Conservation (phyloP, 2,329 filamentous ascomycete genomes). For the Trichoderma atroviride region DNA sequence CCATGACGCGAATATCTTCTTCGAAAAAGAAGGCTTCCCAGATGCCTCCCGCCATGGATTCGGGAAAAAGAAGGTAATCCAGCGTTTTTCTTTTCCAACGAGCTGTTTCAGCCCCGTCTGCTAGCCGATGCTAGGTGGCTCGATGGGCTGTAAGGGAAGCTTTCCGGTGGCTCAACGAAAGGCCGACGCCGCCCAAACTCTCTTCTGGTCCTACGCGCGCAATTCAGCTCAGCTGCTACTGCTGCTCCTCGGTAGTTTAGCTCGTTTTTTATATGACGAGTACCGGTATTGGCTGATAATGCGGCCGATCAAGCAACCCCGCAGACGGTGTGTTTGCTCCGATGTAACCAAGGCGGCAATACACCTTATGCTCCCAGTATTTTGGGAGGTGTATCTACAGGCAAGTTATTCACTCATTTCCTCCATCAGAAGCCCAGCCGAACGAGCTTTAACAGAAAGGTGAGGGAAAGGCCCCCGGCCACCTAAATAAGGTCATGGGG, state of each 20-base stretch:
- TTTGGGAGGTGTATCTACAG: not conserved
- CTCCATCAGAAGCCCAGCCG: not conserved
- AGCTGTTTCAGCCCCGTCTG: not conserved
- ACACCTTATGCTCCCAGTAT: not conserved
- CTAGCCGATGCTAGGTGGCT: not conserved
- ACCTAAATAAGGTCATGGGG: slow-evolving; percentile 17
- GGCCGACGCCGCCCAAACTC: slow-evolving; percentile 23
- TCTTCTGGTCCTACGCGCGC: not conserved
- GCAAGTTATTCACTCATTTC: not conserved
- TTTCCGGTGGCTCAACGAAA: slow-evolving; percentile 11
- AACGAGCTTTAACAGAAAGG: not conserved
- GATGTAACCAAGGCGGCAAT: not conserved
- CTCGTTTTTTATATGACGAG: not conserved
- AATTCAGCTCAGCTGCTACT: not conserved
- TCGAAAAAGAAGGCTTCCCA: slow-evolving; percentile 19
- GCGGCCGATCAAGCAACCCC: slow-evolving; percentile 18
- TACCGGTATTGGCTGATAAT: not conserved
- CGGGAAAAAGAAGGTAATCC: not conserved
- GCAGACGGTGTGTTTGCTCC: not conserved
- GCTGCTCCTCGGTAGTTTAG: not conserved
- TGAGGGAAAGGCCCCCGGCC: not conserved
- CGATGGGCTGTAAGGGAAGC: not conserved
- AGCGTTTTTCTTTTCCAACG: not conserved
- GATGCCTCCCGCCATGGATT: slow-evolving; percentile 8
- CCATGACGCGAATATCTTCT: slow-evolving; percentile 32